Conservation (phyloP, 805 yeast genomes). For the Hanseniaspora lindneri region DNA sequence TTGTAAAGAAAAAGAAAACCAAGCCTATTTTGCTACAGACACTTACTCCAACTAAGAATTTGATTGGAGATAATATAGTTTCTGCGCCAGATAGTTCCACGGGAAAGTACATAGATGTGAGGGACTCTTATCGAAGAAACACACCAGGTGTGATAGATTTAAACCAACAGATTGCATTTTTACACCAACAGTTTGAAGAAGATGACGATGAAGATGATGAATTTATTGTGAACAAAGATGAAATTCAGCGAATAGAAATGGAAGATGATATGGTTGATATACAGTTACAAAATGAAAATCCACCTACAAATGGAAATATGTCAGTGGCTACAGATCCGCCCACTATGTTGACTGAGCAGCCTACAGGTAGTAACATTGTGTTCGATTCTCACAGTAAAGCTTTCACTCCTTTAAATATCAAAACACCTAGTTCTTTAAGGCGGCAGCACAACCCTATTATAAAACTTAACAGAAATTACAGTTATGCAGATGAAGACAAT, state of each 20-base stretch:
- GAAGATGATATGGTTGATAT: conserved; percentile 21
- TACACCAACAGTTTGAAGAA: conserved; percentile 13
- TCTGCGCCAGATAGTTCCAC: not conserved
- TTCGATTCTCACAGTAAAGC: not conserved
- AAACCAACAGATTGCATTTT: conserved; percentile 8
- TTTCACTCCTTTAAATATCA: conserved; percentile 1
- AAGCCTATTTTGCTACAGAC: conserved; percentile 8
- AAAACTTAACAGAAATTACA: conserved; percentile 8
- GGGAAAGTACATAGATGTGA: not conserved
- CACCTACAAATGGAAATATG: conserved; percentile 3
- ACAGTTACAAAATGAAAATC: conserved; percentile 35
- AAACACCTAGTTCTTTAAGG: not conserved
- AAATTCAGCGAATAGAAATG: conserved; percentile 19
- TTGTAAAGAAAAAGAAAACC: conserved; percentile 4
- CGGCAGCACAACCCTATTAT: conserved; percentile 8
- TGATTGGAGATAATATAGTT: not conserved
- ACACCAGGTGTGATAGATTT: not conserved
- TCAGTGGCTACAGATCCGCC: conserved; percentile 13
- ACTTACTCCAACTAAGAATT: conserved; percentile 11
- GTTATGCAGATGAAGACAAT: conserved; percentile 1
- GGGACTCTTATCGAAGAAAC: not conserved
- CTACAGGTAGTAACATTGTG: not conserved
- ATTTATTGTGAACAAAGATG: conserved; percentile 9
- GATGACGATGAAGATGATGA: conserved; percentile 11
- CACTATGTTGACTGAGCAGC: not conserved